These are phyloP conservation scores for Chytriomyces sp. DNA, from an alignment of 192 early-diverging fungal genomes.

Conservation along the genomic window DNA sequence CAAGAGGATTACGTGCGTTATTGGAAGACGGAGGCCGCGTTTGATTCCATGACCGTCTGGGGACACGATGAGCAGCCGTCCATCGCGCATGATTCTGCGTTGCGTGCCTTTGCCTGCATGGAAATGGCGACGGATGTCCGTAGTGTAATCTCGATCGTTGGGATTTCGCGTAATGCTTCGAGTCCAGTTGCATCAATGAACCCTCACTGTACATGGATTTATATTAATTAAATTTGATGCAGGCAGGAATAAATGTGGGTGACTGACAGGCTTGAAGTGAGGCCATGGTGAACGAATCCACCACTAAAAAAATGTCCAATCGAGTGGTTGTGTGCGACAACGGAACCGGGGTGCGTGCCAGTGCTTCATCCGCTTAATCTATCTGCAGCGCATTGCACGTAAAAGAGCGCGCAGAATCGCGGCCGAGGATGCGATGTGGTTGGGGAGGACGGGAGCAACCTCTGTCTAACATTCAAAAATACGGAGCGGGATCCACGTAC, in stretches of 20 bases:
- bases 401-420: background rate
- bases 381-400: background rate
- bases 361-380: background rate
- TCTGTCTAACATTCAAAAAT: background rate
- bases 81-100: background rate
- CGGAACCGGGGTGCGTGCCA: slow-evolving; percentile 57
- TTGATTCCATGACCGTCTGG: slow-evolving; percentile 31
- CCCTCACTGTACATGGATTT: background rate
- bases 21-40: background rate
- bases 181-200: background rate
- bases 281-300: background rate
- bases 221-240: background rate
- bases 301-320: slow-evolving; percentile 19
- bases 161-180: background rate
- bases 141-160: background rate
- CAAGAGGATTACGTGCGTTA: background rate
- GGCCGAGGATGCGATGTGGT: background rate
- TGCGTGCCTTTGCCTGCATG: slow-evolving; percentile 31
- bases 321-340: slow-evolving; percentile 63
- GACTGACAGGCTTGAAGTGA: background rate
- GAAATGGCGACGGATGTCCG: slow-evolving; percentile 29
- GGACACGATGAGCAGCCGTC: slow-evolving; percentile 31
- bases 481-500: background rate
- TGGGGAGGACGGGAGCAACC: background rate
- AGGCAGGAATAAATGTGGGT: background rate